Conservation (phyloP, 164 flowering plant species). For the Dillenia turbinata region DNA sequence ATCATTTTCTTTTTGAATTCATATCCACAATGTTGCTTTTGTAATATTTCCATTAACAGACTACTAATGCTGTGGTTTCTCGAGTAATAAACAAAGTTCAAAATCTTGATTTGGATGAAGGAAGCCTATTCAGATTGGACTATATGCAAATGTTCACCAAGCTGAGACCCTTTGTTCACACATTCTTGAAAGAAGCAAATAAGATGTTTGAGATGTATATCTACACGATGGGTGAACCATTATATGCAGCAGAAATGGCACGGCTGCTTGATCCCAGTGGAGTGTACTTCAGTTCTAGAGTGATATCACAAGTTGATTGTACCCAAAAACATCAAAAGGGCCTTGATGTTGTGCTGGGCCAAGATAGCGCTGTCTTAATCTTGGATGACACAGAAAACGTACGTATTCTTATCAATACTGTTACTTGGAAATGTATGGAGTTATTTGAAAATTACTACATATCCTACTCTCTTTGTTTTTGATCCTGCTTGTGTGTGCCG, state of each 20-base stretch:
- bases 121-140: constrained; percentile 53
- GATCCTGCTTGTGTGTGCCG: too few relatives aligned
- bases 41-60: too few relatives aligned
- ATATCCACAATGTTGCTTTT: too few relatives aligned
- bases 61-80: too few relatives aligned
- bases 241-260: constrained; percentile 78
- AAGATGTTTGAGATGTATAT: constrained; percentile 81
- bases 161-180: constrained; percentile 74
- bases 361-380: constrained; percentile 69
- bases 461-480: too few relatives aligned
- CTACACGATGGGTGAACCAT: constrained; percentile 78
- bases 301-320: constrained; percentile 75
- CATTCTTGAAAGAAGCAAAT: constrained; percentile 72
- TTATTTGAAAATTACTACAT: too few relatives aligned
- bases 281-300: constrained; percentile 51
- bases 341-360: constrained; percentile 79
- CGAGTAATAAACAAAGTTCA: too few relatives aligned
- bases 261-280: constrained; percentile 63
- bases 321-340: constrained; percentile 71
- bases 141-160: constrained; percentile 72
- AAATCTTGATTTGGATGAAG: constrained; percentile 2
- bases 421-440: too few relatives aligned
- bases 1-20: too few relatives aligned
- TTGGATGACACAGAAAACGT: constrained; percentile 89
- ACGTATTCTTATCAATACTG: constrained; percentile 15